These are phyloP conservation scores for Arabidopsis hybrid DNA, from an alignment of 441 rosid species.

Conservation along the genomic window DNA sequence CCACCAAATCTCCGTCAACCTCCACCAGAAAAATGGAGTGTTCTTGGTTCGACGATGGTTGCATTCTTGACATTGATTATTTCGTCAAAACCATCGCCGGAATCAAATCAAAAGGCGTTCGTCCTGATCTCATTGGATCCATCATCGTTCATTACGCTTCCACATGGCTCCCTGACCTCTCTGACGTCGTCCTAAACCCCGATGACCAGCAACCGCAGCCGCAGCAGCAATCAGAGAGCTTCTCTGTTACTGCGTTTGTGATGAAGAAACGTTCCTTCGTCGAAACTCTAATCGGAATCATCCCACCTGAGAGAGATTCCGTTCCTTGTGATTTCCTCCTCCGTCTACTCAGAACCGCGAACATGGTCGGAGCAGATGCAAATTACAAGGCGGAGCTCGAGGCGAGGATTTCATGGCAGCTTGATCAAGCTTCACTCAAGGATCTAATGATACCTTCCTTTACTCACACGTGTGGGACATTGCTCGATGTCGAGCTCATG, in stretches of 20 bases:
- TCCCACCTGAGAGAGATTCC: slow-evolving; percentile 85
- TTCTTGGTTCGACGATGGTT: slow-evolving; percentile 71
- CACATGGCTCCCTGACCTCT: slow-evolving; percentile 84
- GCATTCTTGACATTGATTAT: slow-evolving; percentile 83
- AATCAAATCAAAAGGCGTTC: slow-evolving; percentile 81
- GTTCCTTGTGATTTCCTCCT: slow-evolving; percentile 80
- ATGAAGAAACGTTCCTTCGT: slow-evolving; percentile 80
- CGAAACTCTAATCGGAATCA: slow-evolving; percentile 77
- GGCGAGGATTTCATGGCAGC: slow-evolving; percentile 74
- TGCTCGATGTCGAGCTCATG: slow-evolving; percentile 78
- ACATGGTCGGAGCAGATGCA: slow-evolving; percentile 70
- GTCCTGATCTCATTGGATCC: slow-evolving; percentile 82
- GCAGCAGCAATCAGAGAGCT: slow-evolving; percentile 49
- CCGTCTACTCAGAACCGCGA: slow-evolving; percentile 79
- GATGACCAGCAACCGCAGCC: slow-evolving; percentile 23
- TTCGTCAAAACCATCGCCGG: slow-evolving; percentile 76
- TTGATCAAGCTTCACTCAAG: slow-evolving; percentile 80
- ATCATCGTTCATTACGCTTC: slow-evolving; percentile 86
- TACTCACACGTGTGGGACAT: slow-evolving; percentile 73
- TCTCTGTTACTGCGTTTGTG: slow-evolving; percentile 63
- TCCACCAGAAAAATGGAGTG: slow-evolving; percentile 41
- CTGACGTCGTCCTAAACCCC: slow-evolving; percentile 35
- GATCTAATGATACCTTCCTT: slow-evolving; percentile 93
- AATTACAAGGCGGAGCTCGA: slow-evolving; percentile 69
- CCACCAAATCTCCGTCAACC: slow-evolving; percentile 42